Evolutionary conservation across 2,329 filamentous ascomycete species (phyloP), one percentile per base, ranked within the genome.

Genomic region (Lasiodiplodia hormozganensis): DNA sequence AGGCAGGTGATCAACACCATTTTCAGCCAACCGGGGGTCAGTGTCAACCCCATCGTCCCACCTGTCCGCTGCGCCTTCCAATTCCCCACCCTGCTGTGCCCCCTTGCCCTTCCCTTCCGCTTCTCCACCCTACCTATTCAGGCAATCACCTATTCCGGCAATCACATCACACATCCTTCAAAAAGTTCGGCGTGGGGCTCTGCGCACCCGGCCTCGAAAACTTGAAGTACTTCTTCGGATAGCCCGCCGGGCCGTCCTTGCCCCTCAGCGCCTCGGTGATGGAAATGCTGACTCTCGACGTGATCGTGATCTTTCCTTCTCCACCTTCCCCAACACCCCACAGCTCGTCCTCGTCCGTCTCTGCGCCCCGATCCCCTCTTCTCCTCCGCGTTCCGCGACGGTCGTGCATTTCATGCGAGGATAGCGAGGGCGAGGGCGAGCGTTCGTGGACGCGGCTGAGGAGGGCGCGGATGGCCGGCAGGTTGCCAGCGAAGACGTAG

Each of bases 211-310:
- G 43, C 28, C 60, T 11, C 28, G 43, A 28, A n/a, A 64, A 64
- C 60, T 36, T 36, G 60, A 64, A 64, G 43, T 64, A 64, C 60
- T 52, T 64, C 60, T 38, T 52, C 47, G 60, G 60, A 14, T 64
- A 64, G 6, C 23, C 2, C 60, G 60, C 43, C 28, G 21, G 25
- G 25, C 47, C 60, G n/a, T 52, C 60, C 16, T n/a, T 36, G 10
- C 40, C 58, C 40, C 40, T 11, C 40, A 64, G 60, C 60, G 60
- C 60, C 47, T 64, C 60, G 4, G 60, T 64, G n/a, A 64, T 64
- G n/a, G 43, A 52, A 31, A 64, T 52, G 43, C 60, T 64, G n/a
- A 64, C 60, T 28, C 60, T 18, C 43, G 43, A 52, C 60, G 60
- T 64, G 60, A 64, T 64, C 18, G 60, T 64, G 31, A 64, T 64